These are phyloP conservation scores for Zelonia costaricensis DNA, from an alignment of 208 protist genomes.

Conservation along the genomic window DNA sequence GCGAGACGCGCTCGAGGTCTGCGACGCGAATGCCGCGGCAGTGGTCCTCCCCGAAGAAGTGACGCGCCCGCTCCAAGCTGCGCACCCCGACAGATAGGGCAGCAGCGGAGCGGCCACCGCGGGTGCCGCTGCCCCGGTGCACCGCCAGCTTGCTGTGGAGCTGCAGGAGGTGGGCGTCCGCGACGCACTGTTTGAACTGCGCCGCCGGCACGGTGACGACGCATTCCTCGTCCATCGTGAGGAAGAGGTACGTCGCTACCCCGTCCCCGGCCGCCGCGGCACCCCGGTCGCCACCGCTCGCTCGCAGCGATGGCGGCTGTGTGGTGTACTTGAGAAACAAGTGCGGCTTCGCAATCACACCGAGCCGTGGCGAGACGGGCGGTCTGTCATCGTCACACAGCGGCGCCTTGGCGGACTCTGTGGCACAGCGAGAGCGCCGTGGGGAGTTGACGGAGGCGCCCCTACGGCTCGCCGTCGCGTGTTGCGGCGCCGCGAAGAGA, in stretches of 20 bases:
- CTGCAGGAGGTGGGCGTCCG: conserved; percentile 12
- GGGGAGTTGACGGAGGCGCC: no score
- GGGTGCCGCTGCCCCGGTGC: neutral
- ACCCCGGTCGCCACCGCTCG: neutral
- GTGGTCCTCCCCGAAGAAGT: conserved; percentile 39
- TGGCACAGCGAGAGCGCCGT: no score
- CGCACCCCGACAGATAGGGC: conserved; percentile 24
- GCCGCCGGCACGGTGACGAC: conserved; percentile 45
- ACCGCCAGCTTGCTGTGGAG: neutral
- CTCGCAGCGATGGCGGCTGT: neutral
- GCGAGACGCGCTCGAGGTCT: conserved; percentile 44
- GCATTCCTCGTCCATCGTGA: conserved; percentile 47
- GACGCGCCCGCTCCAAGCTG: conserved; percentile 27
- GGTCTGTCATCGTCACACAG: neutral
- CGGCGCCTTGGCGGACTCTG: no score
- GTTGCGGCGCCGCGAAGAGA: neutral
- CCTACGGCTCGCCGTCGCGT: no score
- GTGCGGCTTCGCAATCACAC: conserved; percentile 37
- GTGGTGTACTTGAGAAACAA: conserved; percentile 48
- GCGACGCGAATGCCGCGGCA: conserved; percentile 36
- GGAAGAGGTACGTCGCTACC: conserved; percentile 48
- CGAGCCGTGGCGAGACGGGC: conserved; percentile 1
- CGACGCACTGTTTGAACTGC: conserved; percentile 27
- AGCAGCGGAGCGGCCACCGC: neutral
- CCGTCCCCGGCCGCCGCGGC: conserved; percentile 1